Base-by-base conservation (phyloP, 805 yeast genomes). In the Kazachstania taianensis region DNA sequence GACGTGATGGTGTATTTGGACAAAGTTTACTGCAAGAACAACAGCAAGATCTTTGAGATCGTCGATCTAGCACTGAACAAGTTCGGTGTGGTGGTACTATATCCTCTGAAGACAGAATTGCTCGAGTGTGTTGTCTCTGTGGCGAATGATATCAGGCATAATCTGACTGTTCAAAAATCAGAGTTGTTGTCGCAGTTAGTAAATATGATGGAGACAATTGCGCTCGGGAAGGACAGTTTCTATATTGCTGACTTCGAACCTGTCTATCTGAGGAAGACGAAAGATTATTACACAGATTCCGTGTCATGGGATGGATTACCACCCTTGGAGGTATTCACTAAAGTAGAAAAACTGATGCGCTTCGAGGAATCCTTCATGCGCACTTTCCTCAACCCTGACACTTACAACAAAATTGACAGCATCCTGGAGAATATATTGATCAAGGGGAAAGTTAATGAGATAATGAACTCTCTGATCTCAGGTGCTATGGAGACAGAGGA, bases 1-100 rank as follows among this genome's bases (percentile, higher is more conserved):
- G 94, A 87, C 55, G 82, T 86, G 3, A 62, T 84, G 52, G 78
- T 86, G 81, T 86, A 86, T 50, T 57, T 87, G 52, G 94, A 86
- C 52, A 69, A 94, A 30, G 94, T 83, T 0, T 85, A 81, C 46
- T 81, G 86, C 19, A 77, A 74, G 44, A 87, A 80, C 43, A 64
- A 67, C 37, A 9, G 12, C 12, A 77, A 73, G 46, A 61, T 74
- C 34, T 74, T 81, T 4, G 61, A 77, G 39, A 67, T 80, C 2
- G 79, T 78, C 50, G 95, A 86, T 50, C 66, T 78, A 32, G 94
- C 94, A 0, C 64, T 85, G 17, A 69, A 69, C 22, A 55, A 77
- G 7, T 86, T 84, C 53, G 70, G 80, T 40, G 77, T 73, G 26
- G 61, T 66, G 18, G 66, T 85, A 5, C 58, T 86, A 24, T 69